These are phyloP conservation scores for Carex parvula DNA, from an alignment of 176 grass and related monocot species.

Conservation along the genomic window DNA sequence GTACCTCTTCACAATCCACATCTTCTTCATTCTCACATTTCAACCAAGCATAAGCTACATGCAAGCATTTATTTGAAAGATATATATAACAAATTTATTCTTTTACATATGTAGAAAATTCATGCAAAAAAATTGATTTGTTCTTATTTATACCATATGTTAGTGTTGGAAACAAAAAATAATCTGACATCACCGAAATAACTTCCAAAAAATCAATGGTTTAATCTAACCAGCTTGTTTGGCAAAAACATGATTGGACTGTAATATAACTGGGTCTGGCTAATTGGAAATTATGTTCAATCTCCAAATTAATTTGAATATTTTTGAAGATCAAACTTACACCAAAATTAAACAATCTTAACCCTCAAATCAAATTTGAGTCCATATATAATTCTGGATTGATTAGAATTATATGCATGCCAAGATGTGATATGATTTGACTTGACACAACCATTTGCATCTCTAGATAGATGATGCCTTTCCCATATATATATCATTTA, in stretches of 20 bases:
- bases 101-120: neutral
- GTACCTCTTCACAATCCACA: conserved; percentile 35
- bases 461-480: too few species aligned
- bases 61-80: neutral
- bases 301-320: neutral
- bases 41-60: conserved; percentile 74
- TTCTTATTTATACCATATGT: neutral
- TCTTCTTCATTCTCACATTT: conserved; percentile 75
- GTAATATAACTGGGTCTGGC: neutral
- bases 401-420: neutral
- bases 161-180: neutral
- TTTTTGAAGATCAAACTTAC: neutral
- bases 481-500: neutral
- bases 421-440: neutral
- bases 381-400: neutral
- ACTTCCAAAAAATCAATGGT: neutral
- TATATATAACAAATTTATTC: neutral
- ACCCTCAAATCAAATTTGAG: neutral
- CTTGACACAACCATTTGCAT: too few species aligned
- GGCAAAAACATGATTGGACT: neutral
- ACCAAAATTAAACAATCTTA: neutral
- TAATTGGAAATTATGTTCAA: neutral
- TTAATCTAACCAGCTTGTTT: too few species aligned
- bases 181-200: neutral
- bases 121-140: neutral